Percentiles rank a stretch among this genome's conserved stretches.
Conservation (phyloP, 768 basidiomycete species). For the Tricholomella constricta region DNA sequence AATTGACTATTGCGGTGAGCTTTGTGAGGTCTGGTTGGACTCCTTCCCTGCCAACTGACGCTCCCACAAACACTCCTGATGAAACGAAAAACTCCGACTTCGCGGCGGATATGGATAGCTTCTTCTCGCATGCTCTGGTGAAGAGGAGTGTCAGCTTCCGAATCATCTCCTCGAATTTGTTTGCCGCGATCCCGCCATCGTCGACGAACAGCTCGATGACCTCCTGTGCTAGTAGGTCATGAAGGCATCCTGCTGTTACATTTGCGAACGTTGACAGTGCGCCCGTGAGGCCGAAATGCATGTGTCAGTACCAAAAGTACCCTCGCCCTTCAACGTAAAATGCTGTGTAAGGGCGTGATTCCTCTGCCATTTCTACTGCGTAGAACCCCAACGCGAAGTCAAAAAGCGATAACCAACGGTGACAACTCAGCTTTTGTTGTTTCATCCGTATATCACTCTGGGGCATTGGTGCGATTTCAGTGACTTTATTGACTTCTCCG, state of each 20-base stretch:
- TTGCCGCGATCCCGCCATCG: slow-evolving; percentile 33
- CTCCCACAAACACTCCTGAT: no score
- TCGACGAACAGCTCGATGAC: slow-evolving; percentile 41
- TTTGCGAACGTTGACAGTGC: slow-evolving; percentile 37
- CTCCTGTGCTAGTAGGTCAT: slow-evolving; percentile 25
- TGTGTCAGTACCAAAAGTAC: slow-evolving; percentile 31
- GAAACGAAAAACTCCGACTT: no score
- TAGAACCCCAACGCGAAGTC: slow-evolving; percentile 42
- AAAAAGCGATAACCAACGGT: slow-evolving; percentile 31
- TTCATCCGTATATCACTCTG: slow-evolving; percentile 36
- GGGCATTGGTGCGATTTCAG: no score
- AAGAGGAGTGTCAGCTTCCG: no score
- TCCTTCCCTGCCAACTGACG: no score
- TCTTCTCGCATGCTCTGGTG: no score
- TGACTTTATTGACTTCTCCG: slow-evolving; percentile 29
- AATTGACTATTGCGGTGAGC: no score
- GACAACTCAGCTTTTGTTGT: slow-evolving; percentile 33
- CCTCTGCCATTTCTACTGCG: slow-evolving; percentile 13
- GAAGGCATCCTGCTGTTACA: slow-evolving; percentile 24
- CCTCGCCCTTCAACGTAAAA: slow-evolving; percentile 40
- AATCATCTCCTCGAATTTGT: slow-evolving; percentile 26
- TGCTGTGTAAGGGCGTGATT: slow-evolving; percentile 23
- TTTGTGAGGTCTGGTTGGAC: no score
- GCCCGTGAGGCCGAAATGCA: slow-evolving; percentile 44
- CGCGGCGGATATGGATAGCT: no score